Base-by-base conservation (phyloP, 2,329 filamentous ascomycete species). In the Phoma sp. region DNA sequence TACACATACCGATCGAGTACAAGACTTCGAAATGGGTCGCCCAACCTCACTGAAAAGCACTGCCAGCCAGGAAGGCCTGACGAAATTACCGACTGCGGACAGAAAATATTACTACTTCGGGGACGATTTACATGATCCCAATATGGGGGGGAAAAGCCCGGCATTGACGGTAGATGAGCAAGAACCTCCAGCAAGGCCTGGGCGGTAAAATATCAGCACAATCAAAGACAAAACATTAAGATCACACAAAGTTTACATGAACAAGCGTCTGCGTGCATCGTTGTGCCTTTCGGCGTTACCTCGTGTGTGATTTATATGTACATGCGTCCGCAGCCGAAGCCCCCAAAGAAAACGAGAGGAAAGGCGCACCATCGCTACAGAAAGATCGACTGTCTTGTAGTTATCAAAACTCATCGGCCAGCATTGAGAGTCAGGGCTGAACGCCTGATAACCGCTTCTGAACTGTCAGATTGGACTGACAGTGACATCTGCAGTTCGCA, bases 61-160 rank as follows among this genome's bases (percentile, higher is more conserved):
- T 3, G 57, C 40, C 3, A 70, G 67, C 39, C 59, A 65, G 7
- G 58, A 67, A 14, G 61, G 55, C 0, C 46, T 70, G 52, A 67
- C 62, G 11, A 59, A 59, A 27, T 24, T 46, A 2, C 36, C 36
- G 11, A 59, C 45, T 24, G 47, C 48, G 13, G 61, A 47, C 4
- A 53, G 49, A 14, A 13, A 40, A 18, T 50, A 50, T 25, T 59
- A 51, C 14, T 60, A 59, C 6, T 65, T 62, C 29, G 57, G 58
- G 4, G 42, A 52, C 4, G 52, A 60, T 13, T 35, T 52, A 4
- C 47, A 30, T 11, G 50, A 60, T 10, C 35, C 52, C 4, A 51
- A 36, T 11, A 14, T 18, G 18, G 18, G 18, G 13, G 38, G 54
- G 32, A 57, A 49, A 23, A 47, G 35, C 11, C 41, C 37, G 27